These are phyloP conservation scores for Penicillium simplicissimum DNA, from an alignment of 495 filamentous ascomycete genomes.

Conservation along the genomic window DNA sequence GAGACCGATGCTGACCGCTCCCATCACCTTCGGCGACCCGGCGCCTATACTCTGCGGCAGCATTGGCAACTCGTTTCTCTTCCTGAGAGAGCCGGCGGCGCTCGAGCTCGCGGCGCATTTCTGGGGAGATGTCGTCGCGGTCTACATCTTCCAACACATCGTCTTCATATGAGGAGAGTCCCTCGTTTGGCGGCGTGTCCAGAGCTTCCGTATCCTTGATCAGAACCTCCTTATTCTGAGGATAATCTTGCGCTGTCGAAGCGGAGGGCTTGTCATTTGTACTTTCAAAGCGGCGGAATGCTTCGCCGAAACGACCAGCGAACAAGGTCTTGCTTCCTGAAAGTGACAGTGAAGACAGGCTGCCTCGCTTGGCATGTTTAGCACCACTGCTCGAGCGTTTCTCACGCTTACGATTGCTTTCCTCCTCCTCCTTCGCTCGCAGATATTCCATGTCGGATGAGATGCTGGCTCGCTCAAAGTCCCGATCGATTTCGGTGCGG, in stretches of 20 bases:
- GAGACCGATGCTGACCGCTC: constrained; percentile 62
- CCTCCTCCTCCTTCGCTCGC: constrained; percentile 72
- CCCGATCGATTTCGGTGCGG: constrained; percentile 41
- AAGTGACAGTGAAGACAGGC: constrained; percentile 73
- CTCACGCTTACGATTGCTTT: constrained; percentile 64
- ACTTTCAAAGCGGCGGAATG: constrained; percentile 89
- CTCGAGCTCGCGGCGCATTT: constrained; percentile 89
- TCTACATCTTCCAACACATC: constrained; percentile 54
- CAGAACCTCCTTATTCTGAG: constrained; percentile 50
- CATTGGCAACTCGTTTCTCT: constrained; percentile 87
- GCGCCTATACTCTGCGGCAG: constrained; percentile 86
- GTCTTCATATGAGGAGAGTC: constrained; percentile 54
- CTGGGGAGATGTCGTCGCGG: constrained; percentile 75
- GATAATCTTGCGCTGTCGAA: constrained; percentile 43
- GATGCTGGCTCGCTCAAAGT: constrained; percentile 57
- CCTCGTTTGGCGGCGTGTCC: constrained; percentile 16
- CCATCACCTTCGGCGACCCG: constrained; percentile 65
- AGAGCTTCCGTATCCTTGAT: constrained; percentile 63
- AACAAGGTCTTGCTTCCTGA: constrained; percentile 83
- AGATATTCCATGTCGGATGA: constrained; percentile 88
- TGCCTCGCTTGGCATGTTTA: constrained; percentile 79
- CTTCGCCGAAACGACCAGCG: constrained; percentile 89
- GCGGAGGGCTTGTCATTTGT: constrained; percentile 58
- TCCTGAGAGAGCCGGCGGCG: constrained; percentile 80
- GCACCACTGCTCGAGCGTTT: constrained; percentile 62